A percentile compares a stretch with the other conserved stretches of the same genome.
These are phyloP conservation scores for Polygonum maritimum DNA, from an alignment of 148 eudicot genomes.

Conservation along the genomic window DNA sequence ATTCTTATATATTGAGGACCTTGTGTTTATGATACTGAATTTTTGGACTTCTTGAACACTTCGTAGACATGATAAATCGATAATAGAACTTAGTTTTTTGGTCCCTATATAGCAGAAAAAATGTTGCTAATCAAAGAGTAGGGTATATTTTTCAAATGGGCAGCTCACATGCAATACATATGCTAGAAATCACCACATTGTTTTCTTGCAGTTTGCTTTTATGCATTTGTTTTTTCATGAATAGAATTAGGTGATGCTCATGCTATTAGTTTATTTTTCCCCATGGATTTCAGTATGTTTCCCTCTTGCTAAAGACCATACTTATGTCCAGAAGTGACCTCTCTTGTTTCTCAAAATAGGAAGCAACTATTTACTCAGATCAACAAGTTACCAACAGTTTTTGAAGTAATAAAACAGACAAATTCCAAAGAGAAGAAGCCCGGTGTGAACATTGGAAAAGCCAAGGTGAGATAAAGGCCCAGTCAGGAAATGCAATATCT, in stretches of 20 bases:
- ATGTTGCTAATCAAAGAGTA: not conserved
- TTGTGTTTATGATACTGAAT: not conserved
- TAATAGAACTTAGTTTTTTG: not conserved
- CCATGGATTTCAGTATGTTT: not conserved
- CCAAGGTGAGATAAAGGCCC: slow-evolving; percentile 38
- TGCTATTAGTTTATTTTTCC: not conserved
- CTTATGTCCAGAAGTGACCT: not conserved
- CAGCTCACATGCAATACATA: not conserved
- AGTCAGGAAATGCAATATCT: not conserved
- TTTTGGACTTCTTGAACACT: not conserved
- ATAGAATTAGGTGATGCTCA: not conserved
- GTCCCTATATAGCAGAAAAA: not conserved
- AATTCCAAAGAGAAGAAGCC: slow-evolving; percentile 65
- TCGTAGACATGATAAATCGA: not conserved
- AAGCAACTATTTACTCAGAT: slow-evolving; percentile 76
- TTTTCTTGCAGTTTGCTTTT: slow-evolving; percentile 15
- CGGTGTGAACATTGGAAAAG: slow-evolving; percentile 64
- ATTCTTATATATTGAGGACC: not conserved
- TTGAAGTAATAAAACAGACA: slow-evolving; percentile 62
- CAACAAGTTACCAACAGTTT: slow-evolving; percentile 73
- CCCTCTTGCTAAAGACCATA: not conserved
- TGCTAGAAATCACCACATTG: not conserved
- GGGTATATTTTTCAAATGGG: not conserved
- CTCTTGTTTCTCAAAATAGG: slow-evolving; percentile 22
- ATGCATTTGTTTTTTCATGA: not conserved